Evolutionary conservation across 2,329 filamentous ascomycete genomes (phyloP).

Genomic region (Fusarium xylarioides): DNA sequence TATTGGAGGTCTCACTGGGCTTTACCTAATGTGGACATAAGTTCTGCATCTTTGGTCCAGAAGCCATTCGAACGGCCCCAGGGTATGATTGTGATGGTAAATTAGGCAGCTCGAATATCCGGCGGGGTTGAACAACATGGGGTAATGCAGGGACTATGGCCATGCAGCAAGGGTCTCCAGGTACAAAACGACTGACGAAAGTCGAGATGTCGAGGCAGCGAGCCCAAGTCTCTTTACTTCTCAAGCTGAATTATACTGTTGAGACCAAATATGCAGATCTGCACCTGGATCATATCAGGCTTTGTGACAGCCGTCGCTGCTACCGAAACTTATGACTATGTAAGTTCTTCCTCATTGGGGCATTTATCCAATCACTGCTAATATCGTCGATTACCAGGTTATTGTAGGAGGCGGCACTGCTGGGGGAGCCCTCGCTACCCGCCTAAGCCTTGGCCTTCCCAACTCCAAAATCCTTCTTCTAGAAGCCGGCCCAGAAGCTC

Average conservation of each 20-base stretch:
- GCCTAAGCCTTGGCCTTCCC: too few species aligned
- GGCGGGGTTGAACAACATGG: background rate
- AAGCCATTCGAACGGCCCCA: background rate
- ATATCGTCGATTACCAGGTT: too few species aligned
- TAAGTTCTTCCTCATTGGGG: accelerated
- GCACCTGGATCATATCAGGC: background rate
- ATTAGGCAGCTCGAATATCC: background rate
- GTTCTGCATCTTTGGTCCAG: background rate
- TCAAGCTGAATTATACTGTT: accelerated
- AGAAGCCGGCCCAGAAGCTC: too few species aligned
- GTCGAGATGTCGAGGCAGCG: background rate
- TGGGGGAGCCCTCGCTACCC: too few species aligned
- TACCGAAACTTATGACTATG: background rate
- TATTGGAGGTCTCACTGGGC: accelerated
- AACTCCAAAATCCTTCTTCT: too few species aligned
- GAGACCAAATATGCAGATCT: background rate
- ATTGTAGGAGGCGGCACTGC: too few species aligned
- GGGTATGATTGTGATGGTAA: background rate
- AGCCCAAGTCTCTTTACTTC: background rate
- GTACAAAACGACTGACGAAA: background rate
- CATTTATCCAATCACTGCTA: accelerated
- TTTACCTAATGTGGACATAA: background rate
- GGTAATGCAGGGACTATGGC: background rate
- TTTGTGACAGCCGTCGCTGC: background rate
- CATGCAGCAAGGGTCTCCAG: background rate